Conservation (phyloP, 495 filamentous ascomycete species). For the Neurospora sp. region DNA sequence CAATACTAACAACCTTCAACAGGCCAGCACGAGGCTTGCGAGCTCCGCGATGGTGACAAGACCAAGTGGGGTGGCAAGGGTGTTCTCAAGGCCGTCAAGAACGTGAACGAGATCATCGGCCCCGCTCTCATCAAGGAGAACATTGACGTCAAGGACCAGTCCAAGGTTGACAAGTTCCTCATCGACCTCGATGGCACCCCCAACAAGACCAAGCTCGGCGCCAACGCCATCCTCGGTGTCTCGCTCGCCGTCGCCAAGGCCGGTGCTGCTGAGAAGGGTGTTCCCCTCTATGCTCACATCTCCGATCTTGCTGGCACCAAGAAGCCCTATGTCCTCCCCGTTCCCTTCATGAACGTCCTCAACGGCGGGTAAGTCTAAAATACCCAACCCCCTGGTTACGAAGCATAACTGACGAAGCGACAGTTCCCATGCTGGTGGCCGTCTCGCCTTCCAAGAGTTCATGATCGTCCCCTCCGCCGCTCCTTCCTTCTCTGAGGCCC, state of each 20-base stretch:
- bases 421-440: slow-evolving; percentile 91
- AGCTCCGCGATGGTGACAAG: slow-evolving; percentile 99
- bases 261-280: slow-evolving; percentile 93
- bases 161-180: slow-evolving; percentile 84
- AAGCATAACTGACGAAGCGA: slow-evolving; percentile 17
- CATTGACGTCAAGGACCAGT: slow-evolving; percentile 95
- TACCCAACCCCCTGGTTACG: not conserved
- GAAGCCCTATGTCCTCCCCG: slow-evolving; percentile 98
- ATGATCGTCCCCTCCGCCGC: slow-evolving; percentile 93
- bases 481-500: slow-evolving; percentile 83
- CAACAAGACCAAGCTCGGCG: slow-evolving; percentile 97
- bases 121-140: slow-evolving; percentile 86
- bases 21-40: slow-evolving; percentile 97
- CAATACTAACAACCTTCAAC: slow-evolving; percentile 8
- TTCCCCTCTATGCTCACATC: slow-evolving; percentile 96
- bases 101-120: slow-evolving; percentile 90
- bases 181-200: slow-evolving; percentile 90
- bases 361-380: slow-evolving; percentile 66
- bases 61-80: slow-evolving; percentile 93
- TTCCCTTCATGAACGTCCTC: slow-evolving; percentile 99
- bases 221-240: slow-evolving; percentile 98
- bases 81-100: slow-evolving; percentile 89
- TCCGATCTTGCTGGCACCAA: slow-evolving; percentile 98
- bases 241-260: slow-evolving; percentile 95
- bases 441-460: slow-evolving; percentile 99